A percentile compares a stretch with the other conserved stretches of the same genome.
These are phyloP conservation scores for Colletotrichum tropicale DNA, from an alignment of 2,329 filamentous ascomycete genomes.

Conservation along the genomic window DNA sequence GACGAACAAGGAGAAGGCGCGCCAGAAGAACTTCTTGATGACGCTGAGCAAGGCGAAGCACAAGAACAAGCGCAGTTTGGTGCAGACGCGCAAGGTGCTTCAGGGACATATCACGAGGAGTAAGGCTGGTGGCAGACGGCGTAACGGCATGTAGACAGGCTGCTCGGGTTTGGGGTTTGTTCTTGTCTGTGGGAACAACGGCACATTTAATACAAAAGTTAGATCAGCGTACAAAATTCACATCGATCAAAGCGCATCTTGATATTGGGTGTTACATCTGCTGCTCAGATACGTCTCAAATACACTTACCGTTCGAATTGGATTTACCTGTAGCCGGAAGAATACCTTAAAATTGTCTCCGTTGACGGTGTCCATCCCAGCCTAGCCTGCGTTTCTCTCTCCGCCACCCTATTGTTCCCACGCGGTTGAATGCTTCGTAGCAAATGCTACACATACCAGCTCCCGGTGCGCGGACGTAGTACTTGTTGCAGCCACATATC, in stretches of 20 bases:
- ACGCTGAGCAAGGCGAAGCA: conserved; percentile 93
- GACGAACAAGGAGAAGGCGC: conserved; percentile 95
- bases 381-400: not conserved
- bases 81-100: conserved; percentile 81
- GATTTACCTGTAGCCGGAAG: not conserved
- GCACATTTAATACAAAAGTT: not conserved
- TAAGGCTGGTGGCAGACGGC: conserved; percentile 82
- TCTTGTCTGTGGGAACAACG: not conserved
- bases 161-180: not conserved
- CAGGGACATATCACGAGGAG: conserved; percentile 81
- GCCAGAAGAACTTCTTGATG: conserved; percentile 99
- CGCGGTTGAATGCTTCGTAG: not conserved
- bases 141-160: conserved; percentile 54
- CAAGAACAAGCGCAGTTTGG: conserved; percentile 93
- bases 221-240: not conserved
- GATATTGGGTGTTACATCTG: not conserved
- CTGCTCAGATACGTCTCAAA: not conserved
- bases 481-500: not conserved
- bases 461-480: not conserved
- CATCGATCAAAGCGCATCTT: not conserved
- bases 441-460: not conserved
- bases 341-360: not conserved
- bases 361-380: not conserved
- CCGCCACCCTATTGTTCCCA: not conserved
- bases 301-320: not conserved